These are phyloP conservation scores for Pleurotus pulmonarius DNA, from an alignment of 768 basidiomycete genomes.

Conservation along the genomic window DNA sequence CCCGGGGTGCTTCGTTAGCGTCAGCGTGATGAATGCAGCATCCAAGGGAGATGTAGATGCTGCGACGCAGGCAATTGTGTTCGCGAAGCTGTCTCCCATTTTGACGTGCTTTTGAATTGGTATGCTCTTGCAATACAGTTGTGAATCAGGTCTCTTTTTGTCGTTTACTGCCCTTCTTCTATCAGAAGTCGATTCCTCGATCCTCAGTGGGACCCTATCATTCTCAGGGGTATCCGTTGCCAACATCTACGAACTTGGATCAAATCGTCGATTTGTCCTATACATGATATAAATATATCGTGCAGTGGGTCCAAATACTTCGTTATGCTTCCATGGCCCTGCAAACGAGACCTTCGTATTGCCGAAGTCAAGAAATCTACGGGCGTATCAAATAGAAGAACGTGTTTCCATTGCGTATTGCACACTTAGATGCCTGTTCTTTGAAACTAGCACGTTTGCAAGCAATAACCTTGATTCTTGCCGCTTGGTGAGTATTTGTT, in stretches of 20 bases:
- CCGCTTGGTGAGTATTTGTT: too few relatives aligned
- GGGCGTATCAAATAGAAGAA: neutral
- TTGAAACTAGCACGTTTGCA: neutral
- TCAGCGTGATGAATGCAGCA: slow-evolving; percentile 24
- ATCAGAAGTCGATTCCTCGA: neutral
- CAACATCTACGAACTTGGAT: too few relatives aligned
- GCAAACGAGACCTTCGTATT: neutral
- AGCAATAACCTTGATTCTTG: neutral
- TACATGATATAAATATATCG: too few relatives aligned
- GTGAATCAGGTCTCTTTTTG: too few relatives aligned
- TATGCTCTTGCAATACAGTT: too few relatives aligned
- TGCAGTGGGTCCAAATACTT: too few relatives aligned
- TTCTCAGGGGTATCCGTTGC: too few relatives aligned
- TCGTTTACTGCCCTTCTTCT: too few relatives aligned
- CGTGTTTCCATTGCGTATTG: neutral
- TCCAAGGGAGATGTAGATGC: slow-evolving; percentile 29
- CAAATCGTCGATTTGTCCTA: too few relatives aligned
- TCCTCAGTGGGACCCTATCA: too few relatives aligned
- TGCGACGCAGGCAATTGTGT: slow-evolving; percentile 21
- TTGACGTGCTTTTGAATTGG: slow-evolving; percentile 10
- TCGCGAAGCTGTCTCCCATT: slow-evolving; percentile 15
- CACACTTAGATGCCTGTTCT: neutral
- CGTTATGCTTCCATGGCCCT: too few relatives aligned
- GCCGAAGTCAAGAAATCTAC: neutral
- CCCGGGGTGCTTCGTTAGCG: slow-evolving; percentile 23